These are phyloP conservation scores for Phytomonas sp. DNA, from an alignment of 208 protist genomes.

Conservation along the genomic window DNA sequence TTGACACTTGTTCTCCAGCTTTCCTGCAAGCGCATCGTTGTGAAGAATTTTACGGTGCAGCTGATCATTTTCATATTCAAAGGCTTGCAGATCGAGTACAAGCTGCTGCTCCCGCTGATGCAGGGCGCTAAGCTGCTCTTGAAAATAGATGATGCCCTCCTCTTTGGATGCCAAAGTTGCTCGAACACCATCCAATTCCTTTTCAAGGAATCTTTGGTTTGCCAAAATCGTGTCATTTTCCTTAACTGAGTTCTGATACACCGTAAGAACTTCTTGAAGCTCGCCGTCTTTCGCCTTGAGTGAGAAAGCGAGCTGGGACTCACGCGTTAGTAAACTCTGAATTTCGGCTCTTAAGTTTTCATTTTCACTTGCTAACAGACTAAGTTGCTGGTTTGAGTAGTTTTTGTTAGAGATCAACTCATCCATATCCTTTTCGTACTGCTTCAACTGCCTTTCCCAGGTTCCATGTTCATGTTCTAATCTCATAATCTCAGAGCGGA, in stretches of 20 bases:
- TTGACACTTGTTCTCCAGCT: constrained; percentile 32
- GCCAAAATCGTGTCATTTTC: constrained; percentile 49
- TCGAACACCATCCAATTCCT: constrained; percentile 58
- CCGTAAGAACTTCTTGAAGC: constrained; percentile 53
- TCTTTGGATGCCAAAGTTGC: constrained; percentile 66
- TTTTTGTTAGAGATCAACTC: constrained; percentile 70
- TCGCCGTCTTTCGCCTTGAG: constrained; percentile 72
- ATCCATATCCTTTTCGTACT: constrained; percentile 71
- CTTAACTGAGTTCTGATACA: constrained; percentile 63
- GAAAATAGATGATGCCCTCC: constrained; percentile 56
- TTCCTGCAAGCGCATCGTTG: constrained; percentile 22
- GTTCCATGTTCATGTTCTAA: constrained; percentile 41
- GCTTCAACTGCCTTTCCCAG: constrained; percentile 44
- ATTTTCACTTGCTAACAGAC: constrained; percentile 54
- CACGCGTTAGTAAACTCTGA: constrained; percentile 32
- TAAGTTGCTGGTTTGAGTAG: constrained; percentile 56
- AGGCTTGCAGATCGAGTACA: constrained; percentile 64
- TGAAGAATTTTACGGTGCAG: constrained; percentile 61
- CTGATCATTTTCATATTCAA: constrained; percentile 73
- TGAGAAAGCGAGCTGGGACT: constrained; percentile 47
- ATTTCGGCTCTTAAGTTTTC: constrained; percentile 55
- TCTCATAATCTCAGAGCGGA: constrained; percentile 19
- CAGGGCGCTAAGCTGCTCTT: constrained; percentile 60
- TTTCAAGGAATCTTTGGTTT: constrained; percentile 47
- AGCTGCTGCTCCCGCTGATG: constrained; percentile 76